Conservation (phyloP, 2,329 filamentous ascomycete species). For the Coleophoma crateriformis region DNA sequence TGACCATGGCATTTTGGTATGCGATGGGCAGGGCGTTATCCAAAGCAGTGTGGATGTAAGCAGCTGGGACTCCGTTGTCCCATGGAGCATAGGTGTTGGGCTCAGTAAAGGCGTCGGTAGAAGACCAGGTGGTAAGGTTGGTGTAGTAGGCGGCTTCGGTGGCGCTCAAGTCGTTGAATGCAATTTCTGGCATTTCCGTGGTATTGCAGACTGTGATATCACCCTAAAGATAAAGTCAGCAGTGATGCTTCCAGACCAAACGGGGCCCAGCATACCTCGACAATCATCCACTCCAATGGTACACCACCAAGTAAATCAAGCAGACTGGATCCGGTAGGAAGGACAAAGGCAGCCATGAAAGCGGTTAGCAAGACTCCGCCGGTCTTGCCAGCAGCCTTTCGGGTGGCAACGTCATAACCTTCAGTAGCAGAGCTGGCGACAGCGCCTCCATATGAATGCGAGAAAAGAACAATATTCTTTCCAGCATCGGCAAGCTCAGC, state of each 20-base stretch:
- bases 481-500: background rate
- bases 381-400: background rate
- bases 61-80: background rate
- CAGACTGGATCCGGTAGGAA: background rate
- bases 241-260: background rate
- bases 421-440: background rate
- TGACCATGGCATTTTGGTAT: background rate
- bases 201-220: background rate
- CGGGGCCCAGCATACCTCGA: background rate
- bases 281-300: background rate
- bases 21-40: background rate
- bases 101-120: background rate
- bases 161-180: background rate
- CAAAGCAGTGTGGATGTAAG: background rate
- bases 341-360: background rate
- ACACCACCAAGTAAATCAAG: background rate
- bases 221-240: background rate
- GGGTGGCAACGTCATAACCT: background rate
- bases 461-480: background rate
- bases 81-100: background rate
- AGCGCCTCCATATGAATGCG: background rate
- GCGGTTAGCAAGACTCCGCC: background rate
- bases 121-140: background rate
- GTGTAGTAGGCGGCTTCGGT: background rate
- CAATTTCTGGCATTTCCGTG: background rate